phyloP scores from a whole-genome alignment of 2,329 filamentous ascomycete species.

The Arachnopeziza araneosa region DNA sequence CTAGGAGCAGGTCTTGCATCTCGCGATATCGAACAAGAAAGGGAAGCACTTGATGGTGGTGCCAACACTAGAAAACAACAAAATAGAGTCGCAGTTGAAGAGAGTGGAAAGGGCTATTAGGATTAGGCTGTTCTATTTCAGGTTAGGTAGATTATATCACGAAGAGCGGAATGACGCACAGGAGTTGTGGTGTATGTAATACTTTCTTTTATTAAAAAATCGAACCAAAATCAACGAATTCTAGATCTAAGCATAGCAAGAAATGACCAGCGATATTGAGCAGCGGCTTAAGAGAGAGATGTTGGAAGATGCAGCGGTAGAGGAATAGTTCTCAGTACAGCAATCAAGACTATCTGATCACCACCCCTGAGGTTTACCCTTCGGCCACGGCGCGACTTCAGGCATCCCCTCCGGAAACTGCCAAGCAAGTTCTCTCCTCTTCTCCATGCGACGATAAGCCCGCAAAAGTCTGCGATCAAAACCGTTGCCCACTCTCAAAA shows the following conservation, averaged over 20 bases:
- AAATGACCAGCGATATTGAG: too few relatives aligned
- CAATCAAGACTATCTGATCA: too few relatives aligned
- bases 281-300: too few relatives aligned
- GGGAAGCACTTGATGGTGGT: neutral
- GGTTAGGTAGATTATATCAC: neutral
- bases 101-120: neutral
- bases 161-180: neutral
- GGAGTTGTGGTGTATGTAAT: neutral
- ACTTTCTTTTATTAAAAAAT: neutral
- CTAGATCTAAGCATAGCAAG: neutral
- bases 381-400: too few relatives aligned
- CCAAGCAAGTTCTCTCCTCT: too few relatives aligned
- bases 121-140: neutral
- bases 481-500: too few relatives aligned
- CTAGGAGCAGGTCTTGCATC: neutral
- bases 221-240: neutral
- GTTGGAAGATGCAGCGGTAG: too few relatives aligned
- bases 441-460: too few relatives aligned
- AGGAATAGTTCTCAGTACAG: too few relatives aligned
- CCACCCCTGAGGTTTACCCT: too few relatives aligned
- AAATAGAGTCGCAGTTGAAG: neutral
- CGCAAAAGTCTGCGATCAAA: too few relatives aligned
- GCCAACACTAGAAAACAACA: neutral
- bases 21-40: neutral
- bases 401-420: too few relatives aligned